Percentiles rank a stretch among this genome's conserved stretches.
phyloP scores from a whole-genome alignment of 768 basidiomycete genomes.

The Mycena venus region DNA sequence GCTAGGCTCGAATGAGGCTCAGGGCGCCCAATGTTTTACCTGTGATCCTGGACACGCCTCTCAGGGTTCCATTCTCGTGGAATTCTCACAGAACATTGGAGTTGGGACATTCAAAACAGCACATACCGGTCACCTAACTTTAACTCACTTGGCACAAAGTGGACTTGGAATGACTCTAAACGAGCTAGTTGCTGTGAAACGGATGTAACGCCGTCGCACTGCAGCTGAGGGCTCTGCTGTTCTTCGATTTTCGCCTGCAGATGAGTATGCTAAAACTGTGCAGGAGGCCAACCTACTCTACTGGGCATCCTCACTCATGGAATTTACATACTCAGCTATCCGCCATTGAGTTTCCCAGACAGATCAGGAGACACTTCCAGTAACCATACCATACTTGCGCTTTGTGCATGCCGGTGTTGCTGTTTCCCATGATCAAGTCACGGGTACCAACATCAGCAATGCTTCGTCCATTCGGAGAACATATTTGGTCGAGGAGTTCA shows the following conservation, averaged over 20 bases:
- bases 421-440: neutral
- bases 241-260: neutral
- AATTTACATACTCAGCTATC: constrained; percentile 14
- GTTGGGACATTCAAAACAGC: constrained; percentile 16
- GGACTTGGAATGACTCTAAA: neutral
- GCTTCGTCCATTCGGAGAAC: neutral
- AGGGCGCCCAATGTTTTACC: neutral
- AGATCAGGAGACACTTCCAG: neutral
- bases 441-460: neutral
- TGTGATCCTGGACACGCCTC: neutral
- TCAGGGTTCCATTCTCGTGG: neutral
- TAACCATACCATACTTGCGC: neutral
- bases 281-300: constrained; percentile 11
- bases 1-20: neutral
- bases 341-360: neutral
- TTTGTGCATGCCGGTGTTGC: constrained; percentile 19
- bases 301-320: constrained; percentile 14
- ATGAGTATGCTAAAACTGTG: neutral
- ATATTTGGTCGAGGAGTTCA: constrained; percentile 36
- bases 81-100: neutral
- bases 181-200: neutral
- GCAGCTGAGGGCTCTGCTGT: neutral
- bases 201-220: neutral
- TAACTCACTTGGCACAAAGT: neutral
- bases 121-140: neutral